Conservation (phyloP, 176 grass and related monocot genomes). For the Oropetium thomaeum region DNA sequence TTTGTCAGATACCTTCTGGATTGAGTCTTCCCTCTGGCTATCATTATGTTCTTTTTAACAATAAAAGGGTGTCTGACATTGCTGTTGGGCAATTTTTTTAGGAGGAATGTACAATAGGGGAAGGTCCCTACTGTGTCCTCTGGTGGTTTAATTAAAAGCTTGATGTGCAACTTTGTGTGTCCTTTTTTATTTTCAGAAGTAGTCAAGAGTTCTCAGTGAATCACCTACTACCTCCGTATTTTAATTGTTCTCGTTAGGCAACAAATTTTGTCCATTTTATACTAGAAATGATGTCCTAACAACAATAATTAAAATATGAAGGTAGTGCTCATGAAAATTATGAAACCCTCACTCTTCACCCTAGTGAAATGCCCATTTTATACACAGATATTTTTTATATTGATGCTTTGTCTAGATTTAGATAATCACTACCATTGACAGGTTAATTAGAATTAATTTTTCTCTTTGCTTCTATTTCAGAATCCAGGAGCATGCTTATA, state of each 20-base stretch:
- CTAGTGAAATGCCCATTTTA: not conserved
- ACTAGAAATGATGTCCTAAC: no score
- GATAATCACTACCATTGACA: not conserved
- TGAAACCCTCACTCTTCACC: not conserved
- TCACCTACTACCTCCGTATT: no score
- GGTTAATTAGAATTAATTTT: constrained; percentile 4
- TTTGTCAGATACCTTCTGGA: not conserved
- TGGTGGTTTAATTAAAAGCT: not conserved
- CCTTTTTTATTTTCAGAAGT: not conserved
- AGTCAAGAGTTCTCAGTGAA: not conserved
- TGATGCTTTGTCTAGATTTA: not conserved
- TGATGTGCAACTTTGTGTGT: not conserved
- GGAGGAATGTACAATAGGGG: no score
- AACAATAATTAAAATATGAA: no score
- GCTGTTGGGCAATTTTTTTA: not conserved
- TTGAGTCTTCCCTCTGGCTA: not conserved
- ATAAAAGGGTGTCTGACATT: not conserved
- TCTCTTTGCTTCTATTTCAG: constrained; percentile 49
- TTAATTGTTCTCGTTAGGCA: no score
- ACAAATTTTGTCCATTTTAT: no score
- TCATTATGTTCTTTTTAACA: not conserved
- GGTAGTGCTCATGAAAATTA: no score
- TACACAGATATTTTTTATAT: not conserved
- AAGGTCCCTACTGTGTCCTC: no score
- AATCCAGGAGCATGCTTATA: constrained; percentile 85